These are phyloP conservation scores for Pestalotiopsis sp. DNA, from an alignment of 2,329 filamentous ascomycete genomes.

Conservation along the genomic window DNA sequence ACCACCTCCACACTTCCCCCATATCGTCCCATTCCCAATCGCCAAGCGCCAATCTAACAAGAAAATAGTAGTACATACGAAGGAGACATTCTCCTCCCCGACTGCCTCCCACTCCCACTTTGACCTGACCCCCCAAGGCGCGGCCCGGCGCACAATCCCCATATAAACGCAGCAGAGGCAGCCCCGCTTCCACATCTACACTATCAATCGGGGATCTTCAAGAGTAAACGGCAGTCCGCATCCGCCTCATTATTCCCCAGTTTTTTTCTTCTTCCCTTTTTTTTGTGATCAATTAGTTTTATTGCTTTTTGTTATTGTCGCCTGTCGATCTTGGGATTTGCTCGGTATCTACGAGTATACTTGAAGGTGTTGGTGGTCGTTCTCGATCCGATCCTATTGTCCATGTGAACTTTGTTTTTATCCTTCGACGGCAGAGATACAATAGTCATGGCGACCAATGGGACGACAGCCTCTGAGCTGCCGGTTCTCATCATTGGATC, in stretches of 20 bases:
- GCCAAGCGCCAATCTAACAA: neutral
- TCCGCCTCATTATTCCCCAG: neutral
- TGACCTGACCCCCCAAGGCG: neutral
- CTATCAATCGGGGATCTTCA: neutral
- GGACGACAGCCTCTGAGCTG: slow-evolving; percentile 13
- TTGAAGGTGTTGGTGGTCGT: neutral
- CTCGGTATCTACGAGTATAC: neutral
- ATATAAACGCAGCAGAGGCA: neutral
- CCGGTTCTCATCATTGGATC: slow-evolving; percentile 29
- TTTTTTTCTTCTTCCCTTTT: neutral
- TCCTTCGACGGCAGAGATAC: neutral
- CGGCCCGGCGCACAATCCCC: neutral
- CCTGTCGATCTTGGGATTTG: neutral
- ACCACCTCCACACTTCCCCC: neutral
- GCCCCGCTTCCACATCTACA: neutral
- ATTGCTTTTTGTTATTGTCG: neutral
- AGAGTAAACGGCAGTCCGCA: neutral
- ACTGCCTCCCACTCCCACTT: neutral
- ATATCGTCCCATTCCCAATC: neutral
- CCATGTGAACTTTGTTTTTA: neutral
- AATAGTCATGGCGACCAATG: slow-evolving; percentile 16
- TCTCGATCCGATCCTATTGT: neutral
- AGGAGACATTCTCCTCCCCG: neutral
- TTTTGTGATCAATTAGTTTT: neutral
- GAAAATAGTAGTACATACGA: neutral